Evolutionary conservation across 306 rosid species (phyloP), one percentile per base, ranked within the genome.

Genomic region (Acmispon strigosus): DNA sequence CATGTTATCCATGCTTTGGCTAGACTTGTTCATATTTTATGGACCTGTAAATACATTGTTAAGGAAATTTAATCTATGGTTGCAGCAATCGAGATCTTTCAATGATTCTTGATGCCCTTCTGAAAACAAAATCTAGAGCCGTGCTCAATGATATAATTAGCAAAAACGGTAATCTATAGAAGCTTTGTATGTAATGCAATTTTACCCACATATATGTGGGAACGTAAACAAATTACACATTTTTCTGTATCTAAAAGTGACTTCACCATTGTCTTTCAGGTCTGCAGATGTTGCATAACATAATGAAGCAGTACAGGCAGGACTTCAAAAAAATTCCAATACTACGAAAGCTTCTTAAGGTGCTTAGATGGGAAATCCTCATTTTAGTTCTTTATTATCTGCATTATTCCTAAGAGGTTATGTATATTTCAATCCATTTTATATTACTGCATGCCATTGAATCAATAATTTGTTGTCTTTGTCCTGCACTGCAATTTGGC

Each of bases 21-120:
- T 72, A 42, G 72, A 42, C 41, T 76, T 76, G 17, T 32, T 58
- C 44, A 45, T 74, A 68, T 63, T 45, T 27, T 61, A 68, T 56
- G 54, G 41, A 59, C 69, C 69, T 14, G 41, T 75, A 20, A 50
- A 53, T 56, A 72, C 44, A 47, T 48, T 70, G 19, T 72, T 37
- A 67, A 41, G 47, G 73, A 62, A 42, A 44, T 60, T 54, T 55
- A 13, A 59, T 69, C 57, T 64, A 78, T 86, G 63, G 43, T 74
- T 78, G 64, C 88, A 95, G 99, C 82, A 91, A 91, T 80, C 96
- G 99, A 79, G 99, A 95, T 83, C 96, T 95, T 82, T 95, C 99
- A 18, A 95, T 95, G 97, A 95, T 95, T 77, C 96, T 95, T 75
- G 99, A 87, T 57, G 97, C 96, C 13, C 91, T 95, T 77, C 81